Evolutionary conservation across 2,329 filamentous ascomycete species (phyloP).

Genomic region (Scytalidium lignicola): DNA sequence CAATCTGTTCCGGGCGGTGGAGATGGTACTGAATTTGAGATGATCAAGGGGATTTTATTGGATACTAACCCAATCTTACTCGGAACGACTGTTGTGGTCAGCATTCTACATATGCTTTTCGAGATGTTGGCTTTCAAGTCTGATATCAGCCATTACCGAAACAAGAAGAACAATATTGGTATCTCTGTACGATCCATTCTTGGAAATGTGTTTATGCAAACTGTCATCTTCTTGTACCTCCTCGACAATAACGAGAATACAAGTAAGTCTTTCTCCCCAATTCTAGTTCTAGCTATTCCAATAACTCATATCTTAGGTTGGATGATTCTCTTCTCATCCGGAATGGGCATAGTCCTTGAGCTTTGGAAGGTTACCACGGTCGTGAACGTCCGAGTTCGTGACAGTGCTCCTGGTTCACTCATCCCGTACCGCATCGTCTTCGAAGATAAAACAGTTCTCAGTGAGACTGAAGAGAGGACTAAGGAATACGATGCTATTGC

Average conservation of each 20-base stretch:
- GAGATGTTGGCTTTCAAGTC: conserved; percentile 96
- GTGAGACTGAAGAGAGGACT: conserved; percentile 93
- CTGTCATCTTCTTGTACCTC: conserved; percentile 91
- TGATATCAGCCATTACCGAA: conserved; percentile 95
- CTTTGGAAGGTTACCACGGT: conserved; percentile 97
- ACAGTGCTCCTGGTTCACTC: conserved; percentile 59
- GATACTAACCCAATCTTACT: conserved; percentile 93
- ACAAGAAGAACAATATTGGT: conserved; percentile 99
- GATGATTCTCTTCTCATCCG: conserved; percentile 97
- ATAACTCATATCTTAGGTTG: conserved; percentile 45
- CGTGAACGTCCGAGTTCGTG: conserved; percentile 79
- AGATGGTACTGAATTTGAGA: conserved; percentile 90
- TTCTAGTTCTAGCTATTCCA: not conserved
- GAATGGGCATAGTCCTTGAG: conserved; percentile 57
- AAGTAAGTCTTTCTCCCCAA: conserved; percentile 30
- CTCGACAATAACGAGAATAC: conserved; percentile 97
- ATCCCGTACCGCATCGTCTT: conserved; percentile 79
- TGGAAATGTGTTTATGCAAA: conserved; percentile 96
- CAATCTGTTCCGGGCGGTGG: conserved; percentile 59
- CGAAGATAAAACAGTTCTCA: conserved; percentile 95
- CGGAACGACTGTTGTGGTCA: conserved; percentile 76
- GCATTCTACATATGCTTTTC: conserved; percentile 86
- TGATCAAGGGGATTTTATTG: conserved; percentile 92
- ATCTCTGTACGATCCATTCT: conserved; percentile 95
- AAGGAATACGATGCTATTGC: conserved; percentile 98